Percentiles rank a stretch among this genome's conserved stretches.
phyloP scores from a whole-genome alignment of 495 filamentous ascomycete species.

The Neurospora sp. region DNA sequence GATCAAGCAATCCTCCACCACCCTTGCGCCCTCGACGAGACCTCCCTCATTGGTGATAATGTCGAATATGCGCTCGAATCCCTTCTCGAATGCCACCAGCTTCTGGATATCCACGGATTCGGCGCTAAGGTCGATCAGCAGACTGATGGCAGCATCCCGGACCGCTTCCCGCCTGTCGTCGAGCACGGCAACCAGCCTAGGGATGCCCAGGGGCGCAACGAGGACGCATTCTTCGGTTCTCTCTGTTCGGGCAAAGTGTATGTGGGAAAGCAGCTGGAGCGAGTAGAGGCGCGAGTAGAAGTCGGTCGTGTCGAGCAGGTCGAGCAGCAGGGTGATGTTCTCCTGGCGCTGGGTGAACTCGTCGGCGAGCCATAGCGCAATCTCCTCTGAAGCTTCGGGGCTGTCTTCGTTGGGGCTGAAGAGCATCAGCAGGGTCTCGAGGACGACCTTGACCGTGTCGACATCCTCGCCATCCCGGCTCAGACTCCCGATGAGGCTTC shows the following conservation, averaged over 20 bases:
- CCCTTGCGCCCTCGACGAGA: conserved; percentile 74
- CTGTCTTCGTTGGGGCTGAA: conserved; percentile 54
- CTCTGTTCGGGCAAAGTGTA: conserved; percentile 76
- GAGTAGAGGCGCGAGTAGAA: conserved; percentile 94
- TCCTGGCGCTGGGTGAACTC: conserved; percentile 98
- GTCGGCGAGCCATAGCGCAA: conserved; percentile 92
- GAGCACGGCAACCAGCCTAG: conserved; percentile 70
- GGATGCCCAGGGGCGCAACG: conserved; percentile 77
- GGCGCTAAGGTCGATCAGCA: conserved; percentile 43
- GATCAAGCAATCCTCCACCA: conserved; percentile 90
- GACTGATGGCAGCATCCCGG: conserved; percentile 57
- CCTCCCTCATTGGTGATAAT: conserved; percentile 77
- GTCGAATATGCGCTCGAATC: conserved; percentile 75
- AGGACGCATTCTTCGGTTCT: conserved; percentile 94
- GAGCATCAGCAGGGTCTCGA: conserved; percentile 91
- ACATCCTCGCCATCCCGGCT: conserved; percentile 88
- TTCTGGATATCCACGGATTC: conserved; percentile 67
- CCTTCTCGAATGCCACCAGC: conserved; percentile 87
- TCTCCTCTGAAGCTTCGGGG: conserved; percentile 93
- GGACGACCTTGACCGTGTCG: conserved; percentile 85
- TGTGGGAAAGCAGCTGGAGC: conserved; percentile 79
- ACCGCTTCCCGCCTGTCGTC: conserved; percentile 83
- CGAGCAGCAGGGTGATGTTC: conserved; percentile 85
- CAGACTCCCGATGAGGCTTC: conserved; percentile 75
- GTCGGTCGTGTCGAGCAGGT: conserved; percentile 75